Evolutionary conservation across 805 yeast genomes (phyloP).

Genomic region (Kluyveromyces dobzhanskii): DNA sequence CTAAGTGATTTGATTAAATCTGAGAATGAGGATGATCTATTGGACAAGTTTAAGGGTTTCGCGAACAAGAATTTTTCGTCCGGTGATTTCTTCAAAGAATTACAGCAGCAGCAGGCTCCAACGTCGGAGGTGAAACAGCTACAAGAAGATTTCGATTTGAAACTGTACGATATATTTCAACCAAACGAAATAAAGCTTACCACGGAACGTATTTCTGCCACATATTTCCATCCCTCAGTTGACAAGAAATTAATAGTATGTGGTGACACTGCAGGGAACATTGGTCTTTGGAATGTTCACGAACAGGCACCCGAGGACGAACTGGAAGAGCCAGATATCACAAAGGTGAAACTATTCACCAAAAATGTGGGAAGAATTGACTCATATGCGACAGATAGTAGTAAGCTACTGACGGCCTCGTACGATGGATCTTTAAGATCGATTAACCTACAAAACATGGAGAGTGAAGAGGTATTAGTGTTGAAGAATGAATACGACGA

Average conservation of each 20-base stretch:
- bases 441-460: conserved; percentile 55
- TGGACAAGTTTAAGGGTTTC: conserved; percentile 25
- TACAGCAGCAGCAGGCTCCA: conserved; percentile 31
- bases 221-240: conserved; percentile 67
- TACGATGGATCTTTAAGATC: conserved; percentile 83
- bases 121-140: conserved; percentile 36
- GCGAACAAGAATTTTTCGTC: conserved; percentile 39
- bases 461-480: conserved; percentile 54
- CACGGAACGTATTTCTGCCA: conserved; percentile 59
- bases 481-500: conserved; percentile 45
- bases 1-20: conserved; percentile 48
- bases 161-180: conserved; percentile 46
- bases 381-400: conserved; percentile 41
- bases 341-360: conserved; percentile 67
- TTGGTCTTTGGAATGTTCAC: conserved; percentile 80
- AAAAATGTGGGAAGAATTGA: conserved; percentile 60
- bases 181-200: conserved; percentile 68
- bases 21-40: conserved; percentile 29
- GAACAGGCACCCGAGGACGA: conserved; percentile 31
- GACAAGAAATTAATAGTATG: conserved; percentile 61
- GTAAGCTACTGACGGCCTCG: conserved; percentile 58
- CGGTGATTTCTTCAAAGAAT: conserved; percentile 61
- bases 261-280: conserved; percentile 82
- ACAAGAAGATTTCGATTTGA: conserved; percentile 46
- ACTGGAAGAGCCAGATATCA: conserved; percentile 40